phyloP scores from a whole-genome alignment of 306 rosid genomes.

The Hylodesmum podocarpum region DNA sequence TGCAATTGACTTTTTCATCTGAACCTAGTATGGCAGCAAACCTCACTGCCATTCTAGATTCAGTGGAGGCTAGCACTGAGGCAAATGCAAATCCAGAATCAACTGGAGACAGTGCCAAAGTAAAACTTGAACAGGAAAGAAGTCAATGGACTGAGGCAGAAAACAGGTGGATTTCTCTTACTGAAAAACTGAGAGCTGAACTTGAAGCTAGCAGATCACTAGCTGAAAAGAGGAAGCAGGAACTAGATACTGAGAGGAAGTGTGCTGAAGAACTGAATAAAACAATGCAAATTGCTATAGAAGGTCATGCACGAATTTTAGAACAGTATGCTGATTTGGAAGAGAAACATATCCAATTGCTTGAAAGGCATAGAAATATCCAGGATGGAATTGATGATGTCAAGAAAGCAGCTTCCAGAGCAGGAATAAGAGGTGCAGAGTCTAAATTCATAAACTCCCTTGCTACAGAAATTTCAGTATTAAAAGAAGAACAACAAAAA shows the following conservation, averaged over 20 bases:
- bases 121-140: slow-evolving; percentile 66
- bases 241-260: slow-evolving; percentile 76
- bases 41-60: slow-evolving; percentile 53
- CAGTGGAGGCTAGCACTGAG: slow-evolving; percentile 41
- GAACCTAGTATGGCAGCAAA: slow-evolving; percentile 45
- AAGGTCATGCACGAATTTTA: slow-evolving; percentile 72
- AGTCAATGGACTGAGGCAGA: slow-evolving; percentile 70
- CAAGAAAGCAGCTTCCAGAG: slow-evolving; percentile 71
- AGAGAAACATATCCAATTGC: slow-evolving; percentile 82
- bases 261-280: slow-evolving; percentile 72
- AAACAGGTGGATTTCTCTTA: slow-evolving; percentile 76
- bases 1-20: slow-evolving; percentile 55
- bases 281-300: slow-evolving; percentile 80
- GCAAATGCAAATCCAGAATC: slow-evolving; percentile 52
- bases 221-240: slow-evolving; percentile 58
- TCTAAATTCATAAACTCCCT: slow-evolving; percentile 78
- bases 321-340: slow-evolving; percentile 90
- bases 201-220: slow-evolving; percentile 67
- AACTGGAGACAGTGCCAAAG: slow-evolving; percentile 47
- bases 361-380: slow-evolving; percentile 75
- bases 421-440: slow-evolving; percentile 80
- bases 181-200: slow-evolving; percentile 75
- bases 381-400: slow-evolving; percentile 78
- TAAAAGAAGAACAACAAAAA: slow-evolving; percentile 71
- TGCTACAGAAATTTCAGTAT: slow-evolving; percentile 78